Evolutionary conservation across 495 filamentous ascomycete genomes (phyloP), one percentile per base, ranked within the genome.

Genomic region (Amphirosellinia nigrospora): DNA sequence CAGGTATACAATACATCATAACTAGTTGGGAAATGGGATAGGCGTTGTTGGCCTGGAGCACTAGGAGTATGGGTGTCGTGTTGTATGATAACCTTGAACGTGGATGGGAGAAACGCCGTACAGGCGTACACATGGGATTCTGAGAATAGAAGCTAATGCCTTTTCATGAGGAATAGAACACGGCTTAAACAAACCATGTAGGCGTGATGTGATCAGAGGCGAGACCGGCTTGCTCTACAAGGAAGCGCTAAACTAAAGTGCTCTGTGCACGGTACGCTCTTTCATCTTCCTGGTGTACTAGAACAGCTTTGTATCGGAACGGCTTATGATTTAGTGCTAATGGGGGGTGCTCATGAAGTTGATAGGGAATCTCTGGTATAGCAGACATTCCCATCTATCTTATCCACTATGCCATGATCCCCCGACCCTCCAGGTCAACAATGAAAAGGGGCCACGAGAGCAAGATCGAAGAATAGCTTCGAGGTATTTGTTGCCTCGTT

Each of bases 31-130:
- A n/a, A 39, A 36, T 56, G 23, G 15, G 32, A 41, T 26, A 52
- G 45, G 63, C 50, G 64, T 66, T 38, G 64, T 66, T 55, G 7
- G 34, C 10, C 38, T 23, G 23, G 38, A 38, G 28, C 28, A 45
- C 9, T 13, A 34, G 62, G 62, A 38, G 46, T 65, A 34, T 36
- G 0, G 63, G 45, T 21, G 30, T 53, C 38, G 13, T 23, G 30
- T 53, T 50, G 13, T 23, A 52, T 52, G 39, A 32, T 65, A 53
- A 52, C n/a, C 21, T 9, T 9, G 32, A 46, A 65, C 36, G 63
- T 28, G 63, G n/a, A 46, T 65, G 16, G 5, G 13, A 38, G 16
- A 53, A 41, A 34, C 13, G n/a, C 32, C 39, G 21, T 41, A 11
- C 30, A 52, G 23, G 46, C 26, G 50, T 53, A 48, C n/a, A 15